Base-by-base conservation (phyloP, 2,329 filamentous ascomycete species). In the Botryotinia globosa region DNA sequence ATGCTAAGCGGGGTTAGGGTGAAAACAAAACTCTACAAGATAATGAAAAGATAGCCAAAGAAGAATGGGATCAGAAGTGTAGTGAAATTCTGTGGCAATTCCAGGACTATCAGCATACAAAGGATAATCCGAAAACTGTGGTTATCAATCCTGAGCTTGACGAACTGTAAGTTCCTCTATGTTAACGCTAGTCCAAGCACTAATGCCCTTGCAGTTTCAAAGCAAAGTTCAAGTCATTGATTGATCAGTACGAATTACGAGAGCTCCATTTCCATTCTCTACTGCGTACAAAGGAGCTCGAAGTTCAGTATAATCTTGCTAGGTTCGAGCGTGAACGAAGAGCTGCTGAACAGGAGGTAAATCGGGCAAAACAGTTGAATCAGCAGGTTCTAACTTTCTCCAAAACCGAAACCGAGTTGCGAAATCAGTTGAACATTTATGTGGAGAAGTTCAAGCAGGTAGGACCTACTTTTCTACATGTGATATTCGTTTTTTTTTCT, bases 391-490 rank as follows among this genome's bases (percentile, higher is more conserved):
- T 94, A 77, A 97, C 94, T 2, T 98, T 98, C 81, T 96, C 94
- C 51, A 96, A 97, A 83, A 98, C 95, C 16, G 96, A 99, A 83
- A 92, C 93, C 25, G 95, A 98, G 82, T 87, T 99, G 72, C 87
- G 96, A 74, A 97, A 93, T 79, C 96, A 99, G 83, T 89, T 99
- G 78, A 98, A 98, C 82, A 95, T 98, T 78, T 99, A 99, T 79
- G 95, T 98, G 39, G 96, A 99, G 81, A 99, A 98, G 84, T 98
- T 98, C 84, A 98, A 98, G 85, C 96, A 99, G 92, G 95, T 97
- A 89, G 83, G 88, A 29, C 68, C 39, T 71, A 61, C n/a, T 71
- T 64, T 71, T 71, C 61, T 51, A 44, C 34, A 66, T 22, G 20
- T 45, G 37, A 37, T 32, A 34, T 58, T 32, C 44, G 64, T 32